Base-by-base conservation (phyloP, 768 basidiomycete genomes). In the Lactarius pseudohatsudake region DNA sequence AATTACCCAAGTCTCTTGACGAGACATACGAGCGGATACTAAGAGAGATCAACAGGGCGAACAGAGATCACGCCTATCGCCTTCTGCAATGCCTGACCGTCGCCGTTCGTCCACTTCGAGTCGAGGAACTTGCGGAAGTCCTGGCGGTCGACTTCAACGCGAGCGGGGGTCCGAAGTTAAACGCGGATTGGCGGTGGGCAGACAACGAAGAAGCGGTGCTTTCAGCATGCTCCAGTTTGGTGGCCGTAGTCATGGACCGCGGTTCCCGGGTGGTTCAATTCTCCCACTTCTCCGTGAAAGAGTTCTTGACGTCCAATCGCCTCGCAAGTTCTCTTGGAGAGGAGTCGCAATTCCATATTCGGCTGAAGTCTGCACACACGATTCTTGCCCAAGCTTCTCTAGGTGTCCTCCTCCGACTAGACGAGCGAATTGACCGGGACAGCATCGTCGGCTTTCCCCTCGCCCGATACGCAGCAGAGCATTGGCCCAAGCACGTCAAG, bases 11-110 rank as follows among this genome's bases (percentile, higher is more conserved):
- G 16, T 36, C 59, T 10, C 38, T 60, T 11, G 32, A 60, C 11
- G 59, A 60, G 38, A 60, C 40, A 28, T 60, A 60, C 20, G 32
- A 60, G 59, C 38, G 32, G 8, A 30, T 40, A 13, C 8, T 60
- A 7, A 10, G 4, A 9, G 10, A 40, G 2, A 40, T 60, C 38
- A 16, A 7, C 18, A 22, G 36, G 16, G 38, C 20, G 26, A 28
- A 41, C 8, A 10, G 18, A 40, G 13, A 13, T 2, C n/a, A 28
- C 26, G 57, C 57, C 0, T n/a, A 41, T 13, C 57, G 43, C 1
- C 43, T 45, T 9, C 8, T 45, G 13, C 43, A 45, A 10, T 45
- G 43, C 13, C 20, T 45, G 15, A 45, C 20, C n/a, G 43, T 45
- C 18, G 20, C 43, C 2, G 43, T 7, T 45, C 43, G 43, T 15